Evolutionary conservation across 495 filamentous ascomycete genomes (phyloP).

Genomic region (Haplographium delicatum): DNA sequence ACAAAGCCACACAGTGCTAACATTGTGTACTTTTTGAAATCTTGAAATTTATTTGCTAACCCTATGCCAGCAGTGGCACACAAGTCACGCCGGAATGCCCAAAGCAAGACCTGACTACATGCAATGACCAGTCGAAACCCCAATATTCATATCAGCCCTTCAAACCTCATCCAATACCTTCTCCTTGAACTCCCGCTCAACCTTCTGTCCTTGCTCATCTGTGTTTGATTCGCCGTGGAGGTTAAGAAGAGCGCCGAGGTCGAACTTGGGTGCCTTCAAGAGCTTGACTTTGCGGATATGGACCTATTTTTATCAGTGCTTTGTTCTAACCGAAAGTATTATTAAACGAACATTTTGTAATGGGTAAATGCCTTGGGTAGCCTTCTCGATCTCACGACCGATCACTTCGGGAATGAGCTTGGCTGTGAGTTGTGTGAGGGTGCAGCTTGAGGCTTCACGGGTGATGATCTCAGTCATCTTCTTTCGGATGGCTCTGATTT

Average conservation of each 20-base stretch:
- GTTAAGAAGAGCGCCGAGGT: slow-evolving; percentile 89
- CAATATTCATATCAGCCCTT: slow-evolving; percentile 39
- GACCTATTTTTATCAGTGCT: slow-evolving; percentile 60
- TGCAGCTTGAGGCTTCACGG: slow-evolving; percentile 90
- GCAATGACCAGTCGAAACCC: slow-evolving; percentile 38
- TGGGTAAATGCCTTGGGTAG: slow-evolving; percentile 97
- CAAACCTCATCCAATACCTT: slow-evolving; percentile 87
- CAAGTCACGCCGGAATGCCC: slow-evolving; percentile 46
- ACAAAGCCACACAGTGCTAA: background rate
- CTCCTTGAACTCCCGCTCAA: slow-evolving; percentile 99
- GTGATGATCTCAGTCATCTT: slow-evolving; percentile 99
- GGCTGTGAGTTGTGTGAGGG: slow-evolving; percentile 86
- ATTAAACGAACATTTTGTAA: slow-evolving; percentile 90
- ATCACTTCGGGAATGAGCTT: slow-evolving; percentile 99
- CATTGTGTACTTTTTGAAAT: slow-evolving; percentile 12
- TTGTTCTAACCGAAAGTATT: background rate
- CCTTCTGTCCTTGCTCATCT: slow-evolving; percentile 96
- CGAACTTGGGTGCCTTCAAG: slow-evolving; percentile 96
- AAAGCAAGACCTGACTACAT: slow-evolving; percentile 43
- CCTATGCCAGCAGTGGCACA: slow-evolving; percentile 41
- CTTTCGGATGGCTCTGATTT: slow-evolving; percentile 94
- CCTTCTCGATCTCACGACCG: slow-evolving; percentile 98
- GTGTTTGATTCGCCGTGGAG: slow-evolving; percentile 95
- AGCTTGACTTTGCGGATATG: slow-evolving; percentile 99
- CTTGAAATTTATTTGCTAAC: slow-evolving; percentile 30